Base-by-base conservation (phyloP, 225 moss, liverwort and hornwort species). In the Pseudisothecium myosuroides region DNA sequence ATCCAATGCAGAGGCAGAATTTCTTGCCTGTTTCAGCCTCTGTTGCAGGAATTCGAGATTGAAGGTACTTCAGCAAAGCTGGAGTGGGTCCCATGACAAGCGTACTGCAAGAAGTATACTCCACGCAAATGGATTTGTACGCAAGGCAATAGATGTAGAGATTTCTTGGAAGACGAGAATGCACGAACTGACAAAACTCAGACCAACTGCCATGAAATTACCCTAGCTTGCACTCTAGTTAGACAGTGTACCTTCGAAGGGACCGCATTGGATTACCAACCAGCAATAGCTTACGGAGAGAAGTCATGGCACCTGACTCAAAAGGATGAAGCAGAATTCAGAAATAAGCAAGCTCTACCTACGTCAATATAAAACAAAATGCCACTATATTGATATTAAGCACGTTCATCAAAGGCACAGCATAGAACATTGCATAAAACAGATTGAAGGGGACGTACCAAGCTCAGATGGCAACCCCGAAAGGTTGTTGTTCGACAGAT, bases 401-500 rank as follows among this genome's bases (percentile, higher is more conserved):
- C 80, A 80, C 39, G 87, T 76, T 61, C 50, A 87, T 71, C 39
- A 68, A 34, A 77, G 28, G 64, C 88, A 86, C 56, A 77, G 26
- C 68, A 87, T 63, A 36, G 50, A 80, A 37, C 69, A 76, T 69
- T 69, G 60, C 56, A 82, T n/a, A 49, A 58, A 61, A 80, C 13
- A 68, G 37, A 61, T 47, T 61, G 16, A 72, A 83, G 45, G 29
- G 76, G 52, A 54, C 85, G 58, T 92, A 96, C 96, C 97, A 87
- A 98, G 98, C 88, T 95, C 98, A 88, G 97, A 94, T 82, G 98
- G 98, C 86, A 98, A 92, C 69, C 96, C 97, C 60, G 97, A 89
- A 77, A 98, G 89, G 84, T 97, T 98, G 92, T 98, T 98, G 92
- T 98, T 98, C 62, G 98, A 98, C 78, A 97, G 83, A 90, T 98